A percentile compares a stretch with the other conserved stretches of the same genome.
phyloP scores from a whole-genome alignment of 805 yeast genomes.

The Hanseniaspora lindneri region DNA sequence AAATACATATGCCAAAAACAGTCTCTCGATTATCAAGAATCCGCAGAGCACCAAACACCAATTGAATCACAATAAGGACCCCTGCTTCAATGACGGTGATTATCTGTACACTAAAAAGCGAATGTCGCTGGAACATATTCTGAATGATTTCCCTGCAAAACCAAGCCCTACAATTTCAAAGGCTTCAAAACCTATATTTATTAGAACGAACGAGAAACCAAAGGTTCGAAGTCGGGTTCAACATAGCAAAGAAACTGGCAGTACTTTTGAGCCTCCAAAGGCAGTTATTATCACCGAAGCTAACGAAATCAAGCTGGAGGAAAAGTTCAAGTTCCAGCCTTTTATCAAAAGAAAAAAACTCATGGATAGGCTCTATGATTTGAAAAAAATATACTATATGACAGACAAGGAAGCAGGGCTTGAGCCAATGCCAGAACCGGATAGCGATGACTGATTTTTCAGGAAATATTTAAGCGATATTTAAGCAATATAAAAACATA shows the following conservation, averaged over 20 bases:
- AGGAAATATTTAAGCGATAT: no score
- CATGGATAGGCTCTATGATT: constrained; percentile 28
- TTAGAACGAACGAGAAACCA: no score
- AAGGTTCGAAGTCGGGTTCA: no score
- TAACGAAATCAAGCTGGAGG: constrained; percentile 20
- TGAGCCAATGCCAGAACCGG: constrained; percentile 3
- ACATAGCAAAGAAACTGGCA: neutral
- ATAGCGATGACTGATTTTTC: constrained; percentile 3
- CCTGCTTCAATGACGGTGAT: neutral
- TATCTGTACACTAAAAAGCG: constrained; percentile 1
- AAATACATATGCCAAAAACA: no score
- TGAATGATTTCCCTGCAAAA: neutral
- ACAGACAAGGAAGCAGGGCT: neutral
- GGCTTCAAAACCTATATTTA: neutral
- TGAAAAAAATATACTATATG: constrained; percentile 22
- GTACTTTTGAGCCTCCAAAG: neutral
- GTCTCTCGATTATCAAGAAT: no score
- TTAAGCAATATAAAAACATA: no score
- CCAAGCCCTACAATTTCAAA: neutral
- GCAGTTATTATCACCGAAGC: constrained; percentile 6
- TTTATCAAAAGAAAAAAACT: constrained; percentile 27
- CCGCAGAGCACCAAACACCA: no score
- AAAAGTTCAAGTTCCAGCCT: constrained; percentile 23
- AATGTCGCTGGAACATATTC: constrained; percentile 10
- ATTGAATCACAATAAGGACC: no score